These are phyloP conservation scores for Globisporangium emineosum DNA, from an alignment of 352 stramenopile genomes.

Conservation along the genomic window DNA sequence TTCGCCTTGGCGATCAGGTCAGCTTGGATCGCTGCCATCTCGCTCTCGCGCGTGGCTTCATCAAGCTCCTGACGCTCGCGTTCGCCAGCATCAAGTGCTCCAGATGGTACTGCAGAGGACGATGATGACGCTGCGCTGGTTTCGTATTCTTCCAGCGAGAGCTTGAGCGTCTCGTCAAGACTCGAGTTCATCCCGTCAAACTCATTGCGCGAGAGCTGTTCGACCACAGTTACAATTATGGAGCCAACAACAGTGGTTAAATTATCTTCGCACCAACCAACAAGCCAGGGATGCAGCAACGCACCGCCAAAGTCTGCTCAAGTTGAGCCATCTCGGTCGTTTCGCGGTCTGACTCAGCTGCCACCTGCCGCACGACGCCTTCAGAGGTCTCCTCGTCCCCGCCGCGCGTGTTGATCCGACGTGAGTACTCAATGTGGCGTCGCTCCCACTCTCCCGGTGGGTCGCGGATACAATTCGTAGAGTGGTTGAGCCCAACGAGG, in stretches of 20 bases:
- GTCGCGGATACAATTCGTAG: constrained; percentile 56
- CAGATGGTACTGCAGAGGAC: neutral
- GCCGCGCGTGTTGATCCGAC: constrained; percentile 59
- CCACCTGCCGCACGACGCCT: constrained; percentile 28
- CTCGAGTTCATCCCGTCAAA: constrained; percentile 76
- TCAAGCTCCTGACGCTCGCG: constrained; percentile 45
- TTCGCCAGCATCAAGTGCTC: neutral
- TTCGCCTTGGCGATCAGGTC: constrained; percentile 68
- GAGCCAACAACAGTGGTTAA: too few relatives aligned
- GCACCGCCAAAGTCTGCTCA: constrained; percentile 66
- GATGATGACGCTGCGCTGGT: constrained; percentile 10
- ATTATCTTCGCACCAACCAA: too few relatives aligned
- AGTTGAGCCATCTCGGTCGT: constrained; percentile 68
- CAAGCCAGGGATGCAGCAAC: constrained; percentile 6
- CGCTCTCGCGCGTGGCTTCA: constrained; percentile 60
- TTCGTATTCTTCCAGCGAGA: constrained; percentile 48
- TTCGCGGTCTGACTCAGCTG: constrained; percentile 36
- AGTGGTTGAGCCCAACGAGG: constrained; percentile 59
- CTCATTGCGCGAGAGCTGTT: constrained; percentile 63
- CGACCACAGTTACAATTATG: neutral
- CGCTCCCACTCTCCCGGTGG: constrained; percentile 62
- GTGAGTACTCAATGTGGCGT: constrained; percentile 62
- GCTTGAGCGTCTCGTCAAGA: constrained; percentile 73
- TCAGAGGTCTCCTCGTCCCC: constrained; percentile 18
- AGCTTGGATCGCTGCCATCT: constrained; percentile 72